These are phyloP conservation scores for Xanthoparmelia taractica DNA, from an alignment of 495 filamentous ascomycete species.

Conservation along the genomic window DNA sequence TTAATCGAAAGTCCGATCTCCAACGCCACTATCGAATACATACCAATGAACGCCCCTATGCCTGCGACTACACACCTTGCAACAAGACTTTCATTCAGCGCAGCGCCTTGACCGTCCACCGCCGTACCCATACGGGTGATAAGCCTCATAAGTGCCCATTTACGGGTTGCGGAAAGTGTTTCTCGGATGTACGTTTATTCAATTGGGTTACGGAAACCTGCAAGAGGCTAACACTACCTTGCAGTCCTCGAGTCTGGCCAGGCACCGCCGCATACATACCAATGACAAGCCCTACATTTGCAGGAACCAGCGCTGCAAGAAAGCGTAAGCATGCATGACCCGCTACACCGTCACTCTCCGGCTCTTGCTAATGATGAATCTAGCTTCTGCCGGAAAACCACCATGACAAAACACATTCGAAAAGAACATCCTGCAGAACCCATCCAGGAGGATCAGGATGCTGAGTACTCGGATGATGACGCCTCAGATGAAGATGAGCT, in stretches of 20 bases:
- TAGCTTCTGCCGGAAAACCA: slow-evolving; percentile 85
- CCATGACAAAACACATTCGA: slow-evolving; percentile 66
- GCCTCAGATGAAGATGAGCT: slow-evolving; percentile 28
- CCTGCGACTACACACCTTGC: slow-evolving; percentile 60
- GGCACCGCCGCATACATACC: slow-evolving; percentile 81
- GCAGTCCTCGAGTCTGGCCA: slow-evolving; percentile 79
- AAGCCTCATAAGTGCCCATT: slow-evolving; percentile 82
- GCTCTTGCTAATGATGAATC: slow-evolving; percentile 18
- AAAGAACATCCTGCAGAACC: slow-evolving; percentile 23
- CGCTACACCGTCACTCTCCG: slow-evolving; percentile 11
- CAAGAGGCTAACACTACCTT: slow-evolving; percentile 19
- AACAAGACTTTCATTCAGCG: slow-evolving; percentile 87
- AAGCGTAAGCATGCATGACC: slow-evolving; percentile 53
- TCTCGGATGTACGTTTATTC: slow-evolving; percentile 60
- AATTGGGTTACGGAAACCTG: slow-evolving; percentile 14
- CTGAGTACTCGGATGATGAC: slow-evolving; percentile 21
- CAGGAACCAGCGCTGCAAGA: slow-evolving; percentile 65
- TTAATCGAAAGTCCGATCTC: slow-evolving; percentile 89
- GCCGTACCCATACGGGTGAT: slow-evolving; percentile 79
- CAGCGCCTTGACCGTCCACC: slow-evolving; percentile 80
- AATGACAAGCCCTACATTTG: slow-evolving; percentile 82
- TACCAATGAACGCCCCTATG: slow-evolving; percentile 80
- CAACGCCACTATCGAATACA: slow-evolving; percentile 85
- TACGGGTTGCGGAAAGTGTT: slow-evolving; percentile 71
- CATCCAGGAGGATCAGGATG: slow-evolving; percentile 20